Evolutionary conservation across 1,284 basidiomycete species (phyloP).

Genomic region (Coriolopsis trogii): DNA sequence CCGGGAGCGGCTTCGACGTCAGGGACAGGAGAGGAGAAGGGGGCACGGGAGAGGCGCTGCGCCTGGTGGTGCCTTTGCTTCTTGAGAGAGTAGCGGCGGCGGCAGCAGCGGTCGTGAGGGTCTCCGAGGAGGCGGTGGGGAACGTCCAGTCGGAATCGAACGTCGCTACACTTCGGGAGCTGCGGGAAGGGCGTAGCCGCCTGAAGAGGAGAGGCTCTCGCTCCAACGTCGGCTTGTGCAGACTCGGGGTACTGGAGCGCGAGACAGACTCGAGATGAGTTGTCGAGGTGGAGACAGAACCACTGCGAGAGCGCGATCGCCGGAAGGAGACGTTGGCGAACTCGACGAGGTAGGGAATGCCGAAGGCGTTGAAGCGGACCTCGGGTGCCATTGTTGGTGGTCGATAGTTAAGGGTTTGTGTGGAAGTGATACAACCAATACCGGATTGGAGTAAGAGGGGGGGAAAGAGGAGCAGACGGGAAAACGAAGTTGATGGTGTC

Average conservation of each 20-base stretch:
- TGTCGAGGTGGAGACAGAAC: background rate
- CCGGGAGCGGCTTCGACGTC: constrained; percentile 7
- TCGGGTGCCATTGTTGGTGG: constrained; percentile 33
- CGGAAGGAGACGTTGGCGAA: constrained; percentile 48
- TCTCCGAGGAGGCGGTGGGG: constrained; percentile 30
- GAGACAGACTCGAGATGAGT: background rate
- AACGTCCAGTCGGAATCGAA: constrained; percentile 25
- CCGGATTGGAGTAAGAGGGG: constrained; percentile 22
- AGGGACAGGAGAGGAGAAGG: constrained; percentile 2
- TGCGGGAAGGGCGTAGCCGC: constrained; percentile 14
- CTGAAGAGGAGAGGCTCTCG: background rate
- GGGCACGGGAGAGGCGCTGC: background rate
- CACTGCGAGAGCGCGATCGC: constrained; percentile 25
- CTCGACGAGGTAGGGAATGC: constrained; percentile 44
- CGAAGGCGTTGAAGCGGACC: constrained; percentile 45
- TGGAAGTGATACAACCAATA: constrained; percentile 20
- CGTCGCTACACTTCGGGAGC: constrained; percentile 23
- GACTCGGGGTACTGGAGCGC: background rate
- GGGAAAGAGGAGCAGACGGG: background rate
- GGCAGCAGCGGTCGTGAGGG: too few species aligned
- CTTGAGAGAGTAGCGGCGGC: background rate
- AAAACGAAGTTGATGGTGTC: constrained; percentile 1
- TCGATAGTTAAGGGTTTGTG: background rate
- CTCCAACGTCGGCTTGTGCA: constrained; percentile 4
- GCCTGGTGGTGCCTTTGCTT: constrained; percentile 1